Evolutionary conservation across 495 filamentous ascomycete species (phyloP).

Genomic region (Tuber calosporum): DNA sequence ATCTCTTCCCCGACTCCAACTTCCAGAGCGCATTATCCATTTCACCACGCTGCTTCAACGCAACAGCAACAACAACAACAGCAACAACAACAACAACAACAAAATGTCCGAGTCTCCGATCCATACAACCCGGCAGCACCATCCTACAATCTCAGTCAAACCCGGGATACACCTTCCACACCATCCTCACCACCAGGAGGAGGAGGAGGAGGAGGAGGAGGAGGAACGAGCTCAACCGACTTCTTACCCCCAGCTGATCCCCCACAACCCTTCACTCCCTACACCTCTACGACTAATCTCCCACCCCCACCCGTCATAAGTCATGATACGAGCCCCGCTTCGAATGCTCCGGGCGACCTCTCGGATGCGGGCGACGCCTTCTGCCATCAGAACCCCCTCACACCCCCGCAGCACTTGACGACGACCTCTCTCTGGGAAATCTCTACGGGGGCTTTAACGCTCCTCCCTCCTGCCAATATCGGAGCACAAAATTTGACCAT

Average conservation of each 20-base stretch:
- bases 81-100: no score
- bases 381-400: constrained; percentile 59
- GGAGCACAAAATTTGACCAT: no score
- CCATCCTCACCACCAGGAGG: constrained; percentile 24
- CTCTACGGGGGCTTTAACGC: constrained; percentile 24
- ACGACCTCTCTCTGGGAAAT: constrained; percentile 37
- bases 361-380: constrained; percentile 67
- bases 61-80: no score
- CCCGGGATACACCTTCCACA: constrained; percentile 5
- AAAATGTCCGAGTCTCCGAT: background rate
- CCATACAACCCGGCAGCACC: background rate
- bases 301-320: constrained; percentile 73
- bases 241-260: constrained; percentile 45
- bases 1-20: background rate
- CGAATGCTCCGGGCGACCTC: constrained; percentile 64
- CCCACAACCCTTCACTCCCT: constrained; percentile 41
- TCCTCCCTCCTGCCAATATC: no score
- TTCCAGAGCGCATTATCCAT: background rate
- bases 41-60: background rate
- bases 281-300: constrained; percentile 46
- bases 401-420: constrained; percentile 49
- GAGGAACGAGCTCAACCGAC: constrained; percentile 13
- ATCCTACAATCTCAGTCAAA: background rate
- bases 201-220: no score
- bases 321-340: constrained; percentile 59